Conservation (phyloP, 164 flowering plant species). For the Annona cherimola region DNA sequence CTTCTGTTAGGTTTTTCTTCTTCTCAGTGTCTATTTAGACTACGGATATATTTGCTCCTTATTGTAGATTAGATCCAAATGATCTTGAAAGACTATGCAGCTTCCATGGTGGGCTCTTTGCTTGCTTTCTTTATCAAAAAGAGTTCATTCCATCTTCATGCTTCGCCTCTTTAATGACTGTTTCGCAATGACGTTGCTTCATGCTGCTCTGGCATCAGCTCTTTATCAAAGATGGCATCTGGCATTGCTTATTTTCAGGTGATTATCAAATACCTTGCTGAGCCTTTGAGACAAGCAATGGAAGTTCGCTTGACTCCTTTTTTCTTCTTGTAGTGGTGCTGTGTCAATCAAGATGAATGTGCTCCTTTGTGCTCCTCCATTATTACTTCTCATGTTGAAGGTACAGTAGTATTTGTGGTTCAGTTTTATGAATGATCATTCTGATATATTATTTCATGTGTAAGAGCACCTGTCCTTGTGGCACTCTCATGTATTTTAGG, state of each 20-base stretch:
- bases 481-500: neutral
- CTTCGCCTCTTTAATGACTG: conserved; percentile 97
- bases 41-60: neutral
- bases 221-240: conserved; percentile 73
- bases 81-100: conserved; percentile 40
- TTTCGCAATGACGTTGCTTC: conserved; percentile 76
- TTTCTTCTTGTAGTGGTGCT: conserved; percentile 54
- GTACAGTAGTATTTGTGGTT: conserved; percentile 22
- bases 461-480: neutral
- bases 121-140: conserved; percentile 79
- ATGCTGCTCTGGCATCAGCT: conserved; percentile 61
- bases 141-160: conserved; percentile 93
- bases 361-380: conserved; percentile 80
- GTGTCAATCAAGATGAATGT: conserved; percentile 98
- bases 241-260: conserved; percentile 87
- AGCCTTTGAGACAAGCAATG: neutral
- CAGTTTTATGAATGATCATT: neutral
- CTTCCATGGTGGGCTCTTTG: conserved; percentile 95
- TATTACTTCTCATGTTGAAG: conserved; percentile 76
- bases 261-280: conserved; percentile 5
- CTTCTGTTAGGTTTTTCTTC: neutral
- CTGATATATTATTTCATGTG: neutral
- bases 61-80: neutral
- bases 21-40: neutral
- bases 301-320: conserved; percentile 9